Percentiles rank a stretch among this genome's conserved stretches.
phyloP scores from a whole-genome alignment of 129 eudicot genomes.

The Apium graveolens region DNA sequence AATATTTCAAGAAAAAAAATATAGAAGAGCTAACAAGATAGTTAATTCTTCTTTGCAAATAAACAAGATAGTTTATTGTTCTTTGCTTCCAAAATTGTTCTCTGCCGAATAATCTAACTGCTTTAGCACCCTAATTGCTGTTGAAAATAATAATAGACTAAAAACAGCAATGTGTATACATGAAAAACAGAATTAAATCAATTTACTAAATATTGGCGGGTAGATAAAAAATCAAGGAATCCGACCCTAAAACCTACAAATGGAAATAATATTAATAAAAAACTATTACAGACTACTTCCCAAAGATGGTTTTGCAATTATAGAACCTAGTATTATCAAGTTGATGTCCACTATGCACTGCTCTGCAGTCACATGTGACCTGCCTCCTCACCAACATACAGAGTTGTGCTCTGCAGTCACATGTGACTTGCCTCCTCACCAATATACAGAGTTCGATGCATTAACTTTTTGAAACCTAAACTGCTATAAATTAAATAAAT shows the following conservation, averaged over 20 bases:
- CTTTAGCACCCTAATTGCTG: constrained; percentile 1
- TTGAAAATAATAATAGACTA: background rate
- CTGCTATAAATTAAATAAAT: background rate
- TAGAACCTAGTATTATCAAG: background rate
- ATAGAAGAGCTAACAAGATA: background rate
- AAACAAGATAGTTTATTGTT: too few species aligned
- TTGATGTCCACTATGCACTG: background rate
- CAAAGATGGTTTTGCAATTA: background rate
- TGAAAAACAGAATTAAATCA: background rate
- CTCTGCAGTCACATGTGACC: too few species aligned
- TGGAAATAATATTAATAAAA: background rate
- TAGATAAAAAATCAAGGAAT: background rate
- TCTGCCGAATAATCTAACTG: constrained; percentile 30
- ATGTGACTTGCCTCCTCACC: background rate
- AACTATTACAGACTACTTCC: background rate
- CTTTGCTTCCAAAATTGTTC: constrained; percentile 88
- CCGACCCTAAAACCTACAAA: background rate
- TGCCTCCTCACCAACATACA: too few species aligned
- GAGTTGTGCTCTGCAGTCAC: too few species aligned
- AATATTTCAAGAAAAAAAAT: background rate
- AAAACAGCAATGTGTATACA: background rate
- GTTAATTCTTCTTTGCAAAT: background rate
- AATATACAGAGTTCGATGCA: background rate
- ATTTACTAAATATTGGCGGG: background rate
- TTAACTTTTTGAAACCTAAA: background rate